Base-by-base conservation (phyloP, 805 yeast species). In the Candida quercuum region DNA sequence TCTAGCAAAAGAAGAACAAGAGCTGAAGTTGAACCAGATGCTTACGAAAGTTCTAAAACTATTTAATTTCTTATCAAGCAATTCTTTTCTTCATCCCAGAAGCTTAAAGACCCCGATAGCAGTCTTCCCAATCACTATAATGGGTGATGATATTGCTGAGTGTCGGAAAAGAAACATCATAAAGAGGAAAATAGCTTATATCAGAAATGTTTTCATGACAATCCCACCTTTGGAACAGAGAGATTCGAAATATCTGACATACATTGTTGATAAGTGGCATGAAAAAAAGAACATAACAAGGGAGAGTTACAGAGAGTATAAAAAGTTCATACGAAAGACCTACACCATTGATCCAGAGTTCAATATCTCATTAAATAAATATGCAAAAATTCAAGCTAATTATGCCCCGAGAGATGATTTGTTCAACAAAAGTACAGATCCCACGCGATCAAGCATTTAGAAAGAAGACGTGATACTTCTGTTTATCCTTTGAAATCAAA, bases 401-500 rank as follows among this genome's bases (percentile, higher is more conserved):
- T 25, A 25, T 25, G 28, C n/a, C n/a, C n/a, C n/a, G n/a, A n/a
- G n/a, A n/a, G n/a, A n/a, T n/a, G n/a, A n/a, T n/a, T n/a, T n/a
- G n/a, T n/a, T n/a, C n/a, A n/a, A n/a, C n/a, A n/a, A n/a, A n/a
- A n/a, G n/a, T n/a, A n/a, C n/a, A n/a, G n/a, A n/a, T n/a, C n/a
- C n/a, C n/a, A n/a, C n/a, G n/a, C n/a, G n/a, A n/a, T n/a, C n/a
- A n/a, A n/a, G n/a, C n/a, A 25, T 28, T 29, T 6, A 41, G 27
- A 19, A 27, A 41, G 33, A 43, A 43, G 6, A 42, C 33, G 2
- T 22, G 19, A 32, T 40, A 49, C 14, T 28, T 58, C 36, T 56
- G 57, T 32, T 56, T 56, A 34, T 66, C 60, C 6, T 49, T 39
- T 24, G 67, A 68, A n/a, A 69, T 44, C 10, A 69, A 45, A 41